Base-by-base conservation (phyloP, 495 filamentous ascomycete genomes). In the Daldinia decipiens region DNA sequence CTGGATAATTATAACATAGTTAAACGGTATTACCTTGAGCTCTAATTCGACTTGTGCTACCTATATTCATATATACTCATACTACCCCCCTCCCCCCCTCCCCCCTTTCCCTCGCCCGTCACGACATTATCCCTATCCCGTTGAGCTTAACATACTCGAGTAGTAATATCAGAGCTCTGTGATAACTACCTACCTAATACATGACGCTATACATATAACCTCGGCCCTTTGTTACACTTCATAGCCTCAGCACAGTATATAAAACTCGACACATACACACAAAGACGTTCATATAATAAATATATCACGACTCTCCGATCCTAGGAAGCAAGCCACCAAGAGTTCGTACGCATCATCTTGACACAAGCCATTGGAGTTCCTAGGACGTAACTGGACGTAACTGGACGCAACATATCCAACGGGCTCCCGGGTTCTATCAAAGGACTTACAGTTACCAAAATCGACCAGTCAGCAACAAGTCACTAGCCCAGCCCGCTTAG, bases 391-490 rank as follows among this genome's bases (percentile, higher is more conserved):
- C 32, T 36, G 11, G 32, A 34, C 31, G 21, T 24, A 24, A 24
- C 21, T 24, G 21, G 40, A 34, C 36, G 53, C 64, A 59, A 72
- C 64, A 64, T 68, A 51, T 52, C 52, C 38, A 57, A 65, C 45
- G 40, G 50, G 65, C 57, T 65, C 55, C 55, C 50, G 43, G 70
- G 65, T 65, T 53, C 70, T 56, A 59, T 69, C 62, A 56, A 74
- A 74, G 71, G 67, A 67, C 68, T 71, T 36, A 32, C 66, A 70
- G 32, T 63, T 74, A 74, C 71, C 56, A 66, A 63, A 56, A 67
- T 71, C 71, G 67, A 74, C 71, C 62, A 70, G 71, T 74, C 71
- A 74, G 70, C 63, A 67, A 19, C 53, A 56, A 36, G 24, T 27
- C 27, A 24, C 19, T 26, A 67, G 62, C 64, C 43, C 50, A 56